Base-by-base conservation (phyloP, 768 basidiomycete species). In the Suillus spraguei region DNA sequence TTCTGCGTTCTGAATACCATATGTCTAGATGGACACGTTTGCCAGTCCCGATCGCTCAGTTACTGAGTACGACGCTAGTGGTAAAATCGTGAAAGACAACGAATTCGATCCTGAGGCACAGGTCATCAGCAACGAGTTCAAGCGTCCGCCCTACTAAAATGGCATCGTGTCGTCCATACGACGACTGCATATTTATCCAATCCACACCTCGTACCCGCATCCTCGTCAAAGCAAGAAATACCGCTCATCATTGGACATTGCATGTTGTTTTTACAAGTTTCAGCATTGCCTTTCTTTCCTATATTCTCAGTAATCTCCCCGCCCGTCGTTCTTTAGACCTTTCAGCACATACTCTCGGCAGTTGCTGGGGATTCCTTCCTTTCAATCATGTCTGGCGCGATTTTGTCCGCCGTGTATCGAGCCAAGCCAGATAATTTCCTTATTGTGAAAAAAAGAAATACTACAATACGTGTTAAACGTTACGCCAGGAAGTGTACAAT, bases 11-110 rank as follows among this genome's bases (percentile, higher is more conserved):
- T 59, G 52, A 72, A n/a, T 60, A 52, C 41, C 22, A 28, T 7
- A 24, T 65, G 24, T 5, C n/a, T 65, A 90, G 88, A 90, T 90
- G 89, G 82, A 87, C 63, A 86, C 87, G 16, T 87, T 88, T 62
- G 81, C 84, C 66, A 79, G 78, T 63, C 81, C 78, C 16, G 81
- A 80, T 47, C 81, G 77, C 59, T 76, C 78, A 1, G 82, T 78
- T 56, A 61, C 78, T 38, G 82, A 82, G 59, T 90, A 87, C 67
- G 87, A 89, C 66, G 84, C 81, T 0, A 69, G 81, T n/a, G 88
- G 88, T 44, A 80, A 82, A 39, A 64, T 81, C n/a, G 69, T 79
- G 39, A 81, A 79, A 64, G 67, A 69, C 22, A 82, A 82, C 58
- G 73, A 72, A 24, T 84, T 80, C 64, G 89, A 90, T 70, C 79